Percentiles rank a stretch among this genome's conserved stretches.
Evolutionary conservation across 2,329 filamentous ascomycete genomes (phyloP).

Genomic region (Aspergillus fumigatiaffinis): DNA sequence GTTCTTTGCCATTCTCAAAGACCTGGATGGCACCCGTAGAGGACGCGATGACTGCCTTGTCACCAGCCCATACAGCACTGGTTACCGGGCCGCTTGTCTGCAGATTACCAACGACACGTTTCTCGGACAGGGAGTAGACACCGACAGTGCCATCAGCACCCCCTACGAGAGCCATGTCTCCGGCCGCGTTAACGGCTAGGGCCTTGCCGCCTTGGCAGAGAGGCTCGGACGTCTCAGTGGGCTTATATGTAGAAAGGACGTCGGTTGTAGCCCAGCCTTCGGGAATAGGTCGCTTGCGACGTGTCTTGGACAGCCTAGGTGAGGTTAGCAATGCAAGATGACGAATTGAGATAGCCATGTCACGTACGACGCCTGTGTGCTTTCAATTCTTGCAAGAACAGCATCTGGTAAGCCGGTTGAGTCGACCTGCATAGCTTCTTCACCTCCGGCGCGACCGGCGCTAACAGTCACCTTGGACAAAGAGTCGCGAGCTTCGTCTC

Average conservation of each 20-base stretch:
- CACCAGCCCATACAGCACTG: slow-evolving; percentile 54
- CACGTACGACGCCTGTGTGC: slow-evolving; percentile 73
- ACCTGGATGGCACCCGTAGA: slow-evolving; percentile 75
- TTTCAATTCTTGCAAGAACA: slow-evolving; percentile 69
- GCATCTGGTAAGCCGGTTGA: slow-evolving; percentile 69
- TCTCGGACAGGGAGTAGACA: slow-evolving; percentile 73
- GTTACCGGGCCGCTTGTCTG: slow-evolving; percentile 65
- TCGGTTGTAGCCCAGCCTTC: slow-evolving; percentile 79
- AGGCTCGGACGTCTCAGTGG: slow-evolving; percentile 51
- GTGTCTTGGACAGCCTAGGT: slow-evolving; percentile 73
- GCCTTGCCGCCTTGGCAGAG: slow-evolving; percentile 57
- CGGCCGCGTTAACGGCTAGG: slow-evolving; percentile 56
- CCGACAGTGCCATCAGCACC: slow-evolving; percentile 71
- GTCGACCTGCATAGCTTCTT: slow-evolving; percentile 93
- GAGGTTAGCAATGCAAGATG: slow-evolving; percentile 10
- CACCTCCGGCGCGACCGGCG: slow-evolving; percentile 50
- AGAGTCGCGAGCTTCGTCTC: slow-evolving; percentile 87
- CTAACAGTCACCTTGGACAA: slow-evolving; percentile 79
- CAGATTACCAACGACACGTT: slow-evolving; percentile 68
- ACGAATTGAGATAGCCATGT: not conserved
- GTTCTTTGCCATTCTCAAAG: slow-evolving; percentile 67
- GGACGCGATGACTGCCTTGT: slow-evolving; percentile 68
- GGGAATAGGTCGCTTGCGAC: slow-evolving; percentile 84
- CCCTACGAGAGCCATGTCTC: slow-evolving; percentile 67
- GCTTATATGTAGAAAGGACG: slow-evolving; percentile 59